Evolutionary conservation across 129 eudicot species (phyloP), one percentile per base, ranked within the genome.

Genomic region (Kitagawia praeruptora): DNA sequence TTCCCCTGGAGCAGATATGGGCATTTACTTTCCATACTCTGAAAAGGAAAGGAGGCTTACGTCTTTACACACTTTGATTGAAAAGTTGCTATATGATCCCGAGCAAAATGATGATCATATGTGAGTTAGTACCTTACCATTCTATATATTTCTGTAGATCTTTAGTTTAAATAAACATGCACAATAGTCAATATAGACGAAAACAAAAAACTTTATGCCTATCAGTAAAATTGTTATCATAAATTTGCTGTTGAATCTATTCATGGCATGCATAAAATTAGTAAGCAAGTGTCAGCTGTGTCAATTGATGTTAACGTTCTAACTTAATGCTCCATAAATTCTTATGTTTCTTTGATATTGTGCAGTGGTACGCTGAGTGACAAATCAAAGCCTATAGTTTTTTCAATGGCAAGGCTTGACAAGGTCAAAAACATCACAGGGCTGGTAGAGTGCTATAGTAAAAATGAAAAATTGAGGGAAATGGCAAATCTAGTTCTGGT

Each of bases 371-470:
- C 76, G 51, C 81, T 96, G 78, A 87, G 80, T 77, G 97, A 96
- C 75, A 85, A 73, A 21, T 86, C 96, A 78, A 96, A 96, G 88
- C 97, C 99, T 64, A 86, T 92, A 78, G 89, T 96, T 69, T 96
- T 96, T 84, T 92, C 97, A 11, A 96, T 96, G 99, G 99, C 99
- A 51, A 89, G 99, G 93, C 96, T 96, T 78, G 99, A 96, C 83
- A 89, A 78, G 44, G 99, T 96, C 80, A 96, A 96, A 83, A 96
- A 96, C 81, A 92, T 96, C 37, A 80, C 97, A 3, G 99, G 99
- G 34, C 82, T 96, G 77, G 96, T 96, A 15, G 99, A 96, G 87
- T 87, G 90, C 89, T 96, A 92, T 82, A 89, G 84, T 49, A 96
- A 92, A 75, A 92, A 87, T 80, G 70, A 71, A 38, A 88, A 87